Conservation (phyloP, 2,329 filamentous ascomycete genomes). For the Trichophyton benhamiae region DNA sequence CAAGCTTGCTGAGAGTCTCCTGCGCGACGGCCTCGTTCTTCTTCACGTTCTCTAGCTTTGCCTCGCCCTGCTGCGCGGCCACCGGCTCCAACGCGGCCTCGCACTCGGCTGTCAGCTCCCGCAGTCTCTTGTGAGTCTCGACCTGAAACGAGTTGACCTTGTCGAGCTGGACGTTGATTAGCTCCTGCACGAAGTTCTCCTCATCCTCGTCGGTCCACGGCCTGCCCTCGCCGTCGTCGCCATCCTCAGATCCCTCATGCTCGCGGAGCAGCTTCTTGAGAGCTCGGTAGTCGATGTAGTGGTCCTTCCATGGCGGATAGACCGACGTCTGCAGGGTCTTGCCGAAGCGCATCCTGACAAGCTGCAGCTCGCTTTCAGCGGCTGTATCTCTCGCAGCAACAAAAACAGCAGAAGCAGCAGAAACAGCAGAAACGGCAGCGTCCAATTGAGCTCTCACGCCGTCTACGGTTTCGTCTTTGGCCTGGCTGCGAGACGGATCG, state of each 20-base stretch:
- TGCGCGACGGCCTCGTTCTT: constrained; percentile 44
- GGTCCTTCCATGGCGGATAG: constrained; percentile 78
- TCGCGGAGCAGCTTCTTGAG: constrained; percentile 83
- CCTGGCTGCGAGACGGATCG: too few species aligned
- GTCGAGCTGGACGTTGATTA: constrained; percentile 87
- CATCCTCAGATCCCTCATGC: constrained; percentile 42
- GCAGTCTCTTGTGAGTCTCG: constrained; percentile 66
- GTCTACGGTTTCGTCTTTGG: too few species aligned
- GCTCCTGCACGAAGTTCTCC: constrained; percentile 83
- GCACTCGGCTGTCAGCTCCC: constrained; percentile 63
- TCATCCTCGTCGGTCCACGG: constrained; percentile 90
- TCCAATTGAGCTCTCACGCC: too few species aligned
- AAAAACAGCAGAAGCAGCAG: too few species aligned
- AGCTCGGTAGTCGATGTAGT: constrained; percentile 93
- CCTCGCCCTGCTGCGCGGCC: constrained; percentile 27
- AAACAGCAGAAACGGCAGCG: too few species aligned
- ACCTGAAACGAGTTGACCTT: constrained; percentile 88
- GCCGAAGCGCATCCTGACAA: constrained; percentile 70
- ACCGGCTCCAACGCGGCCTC: constrained; percentile 52
- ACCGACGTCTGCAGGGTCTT: constrained; percentile 69
- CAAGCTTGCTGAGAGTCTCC: constrained; percentile 66
- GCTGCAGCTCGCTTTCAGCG: background rate
- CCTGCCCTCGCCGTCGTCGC: constrained; percentile 42
- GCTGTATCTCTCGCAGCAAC: background rate
- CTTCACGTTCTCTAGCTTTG: constrained; percentile 30